Evolutionary conservation across 805 yeast species (phyloP).

Genomic region (Saturnispora kantuleensis): DNA sequence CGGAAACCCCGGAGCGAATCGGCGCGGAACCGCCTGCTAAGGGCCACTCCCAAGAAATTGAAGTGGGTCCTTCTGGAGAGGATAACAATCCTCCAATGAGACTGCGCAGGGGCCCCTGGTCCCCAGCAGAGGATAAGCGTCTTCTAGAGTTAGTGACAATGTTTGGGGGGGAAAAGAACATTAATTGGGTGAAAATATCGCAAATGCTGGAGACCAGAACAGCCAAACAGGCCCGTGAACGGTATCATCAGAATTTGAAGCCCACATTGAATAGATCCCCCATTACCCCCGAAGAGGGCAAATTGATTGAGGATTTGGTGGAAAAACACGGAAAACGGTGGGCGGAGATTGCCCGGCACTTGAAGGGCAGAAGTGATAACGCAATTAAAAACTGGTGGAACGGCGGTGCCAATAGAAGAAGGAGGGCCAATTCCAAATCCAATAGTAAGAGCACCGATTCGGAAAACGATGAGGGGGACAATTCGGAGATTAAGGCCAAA

Average conservation of each 20-base stretch:
- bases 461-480: background rate
- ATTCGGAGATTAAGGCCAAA: background rate
- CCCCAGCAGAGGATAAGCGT: conserved; percentile 71
- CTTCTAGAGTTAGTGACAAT: conserved; percentile 57
- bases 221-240: conserved; percentile 86
- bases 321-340: conserved; percentile 75
- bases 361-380: conserved; percentile 82
- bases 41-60: background rate
- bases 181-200: conserved; percentile 81
- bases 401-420: conserved; percentile 80
- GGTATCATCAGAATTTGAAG: conserved; percentile 85
- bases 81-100: conserved; percentile 5
- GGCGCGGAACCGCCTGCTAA: background rate
- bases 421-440: conserved; percentile 31
- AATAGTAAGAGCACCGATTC: background rate
- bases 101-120: conserved; percentile 76
- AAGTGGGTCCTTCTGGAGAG: too few species aligned
- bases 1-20: background rate
- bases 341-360: conserved; percentile 88
- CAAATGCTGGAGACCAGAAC: conserved; percentile 65
- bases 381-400: conserved; percentile 96
- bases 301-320: conserved; percentile 69
- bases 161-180: conserved; percentile 53
- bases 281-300: conserved; percentile 77
- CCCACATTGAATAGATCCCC: conserved; percentile 77